Conservation (phyloP, 441 rosid species). For the Erodium chrysanthum region DNA sequence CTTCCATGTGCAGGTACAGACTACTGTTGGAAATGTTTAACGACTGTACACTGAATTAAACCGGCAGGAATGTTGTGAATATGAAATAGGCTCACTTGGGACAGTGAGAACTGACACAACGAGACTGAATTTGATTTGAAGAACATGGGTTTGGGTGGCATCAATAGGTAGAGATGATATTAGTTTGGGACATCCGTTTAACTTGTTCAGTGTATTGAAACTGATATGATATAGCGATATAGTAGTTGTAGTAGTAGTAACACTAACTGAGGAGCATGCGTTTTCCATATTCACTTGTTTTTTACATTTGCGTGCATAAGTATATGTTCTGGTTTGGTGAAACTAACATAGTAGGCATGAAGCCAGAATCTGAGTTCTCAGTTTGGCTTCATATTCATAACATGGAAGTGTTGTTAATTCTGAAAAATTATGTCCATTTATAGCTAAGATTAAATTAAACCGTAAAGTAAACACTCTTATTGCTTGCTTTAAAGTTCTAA, state of each 20-base stretch:
- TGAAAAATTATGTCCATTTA: no score
- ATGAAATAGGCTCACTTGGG: constrained; percentile 25
- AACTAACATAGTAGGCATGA: neutral
- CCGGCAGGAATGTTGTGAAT: constrained; percentile 39
- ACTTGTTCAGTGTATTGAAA: constrained; percentile 14
- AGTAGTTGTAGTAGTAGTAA: constrained; percentile 5
- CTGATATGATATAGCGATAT: constrained; percentile 22
- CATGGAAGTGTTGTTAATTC: neutral
- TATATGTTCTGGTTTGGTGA: neutral
- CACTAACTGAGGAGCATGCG: constrained; percentile 18
- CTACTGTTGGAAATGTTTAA: neutral
- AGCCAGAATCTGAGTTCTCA: neutral
- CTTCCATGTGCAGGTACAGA: constrained; percentile 20
- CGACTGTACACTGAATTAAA: constrained; percentile 13
- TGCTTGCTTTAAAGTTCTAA: no score
- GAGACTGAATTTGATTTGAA: constrained; percentile 12
- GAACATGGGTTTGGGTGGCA: neutral
- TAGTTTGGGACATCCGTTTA: constrained; percentile 18
- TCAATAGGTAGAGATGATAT: constrained; percentile 11
- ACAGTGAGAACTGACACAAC: neutral
- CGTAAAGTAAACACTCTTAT: no score
- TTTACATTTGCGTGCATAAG: constrained; percentile 10
- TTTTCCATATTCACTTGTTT: constrained; percentile 15
- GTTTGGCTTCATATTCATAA: neutral
- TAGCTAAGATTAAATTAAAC: no score